phyloP scores from a whole-genome alignment of 129 eudicot species.

The Rutidosis leptorrhynchoides region DNA sequence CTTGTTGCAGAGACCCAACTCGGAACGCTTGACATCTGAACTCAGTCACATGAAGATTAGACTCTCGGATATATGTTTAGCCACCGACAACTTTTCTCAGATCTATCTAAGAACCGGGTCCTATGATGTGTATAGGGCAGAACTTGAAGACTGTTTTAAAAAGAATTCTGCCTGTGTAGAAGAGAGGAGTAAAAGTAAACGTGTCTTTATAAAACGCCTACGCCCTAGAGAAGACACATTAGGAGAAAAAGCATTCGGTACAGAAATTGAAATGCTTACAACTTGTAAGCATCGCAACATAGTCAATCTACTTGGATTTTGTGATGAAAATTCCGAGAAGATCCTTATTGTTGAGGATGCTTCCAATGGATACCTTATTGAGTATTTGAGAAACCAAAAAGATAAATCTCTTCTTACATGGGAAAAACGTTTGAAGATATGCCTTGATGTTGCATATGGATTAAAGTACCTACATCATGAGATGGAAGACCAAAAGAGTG shows the following conservation, averaged over 20 bases:
- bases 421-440: background rate
- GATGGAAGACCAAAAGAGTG: background rate
- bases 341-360: background rate
- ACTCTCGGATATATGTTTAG: background rate
- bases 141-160: background rate
- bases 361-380: background rate
- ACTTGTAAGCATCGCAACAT: constrained; percentile 7
- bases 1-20: background rate
- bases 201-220: background rate
- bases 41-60: background rate
- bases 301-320: constrained; percentile 7
- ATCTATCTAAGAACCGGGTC: background rate
- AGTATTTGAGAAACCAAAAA: background rate
- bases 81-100: background rate
- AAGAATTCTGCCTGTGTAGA: background rate
- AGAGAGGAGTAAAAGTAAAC: background rate
- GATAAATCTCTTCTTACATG: background rate
- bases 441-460: constrained; percentile 6
- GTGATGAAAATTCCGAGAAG: background rate
- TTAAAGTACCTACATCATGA: background rate
- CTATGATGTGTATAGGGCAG: background rate
- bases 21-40: background rate
- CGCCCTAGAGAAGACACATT: background rate
- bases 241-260: background rate
- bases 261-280: background rate